Evolutionary conservation across 2,329 filamentous ascomycete genomes (phyloP).

Genomic region (Pseudogymnoascus pannorum): DNA sequence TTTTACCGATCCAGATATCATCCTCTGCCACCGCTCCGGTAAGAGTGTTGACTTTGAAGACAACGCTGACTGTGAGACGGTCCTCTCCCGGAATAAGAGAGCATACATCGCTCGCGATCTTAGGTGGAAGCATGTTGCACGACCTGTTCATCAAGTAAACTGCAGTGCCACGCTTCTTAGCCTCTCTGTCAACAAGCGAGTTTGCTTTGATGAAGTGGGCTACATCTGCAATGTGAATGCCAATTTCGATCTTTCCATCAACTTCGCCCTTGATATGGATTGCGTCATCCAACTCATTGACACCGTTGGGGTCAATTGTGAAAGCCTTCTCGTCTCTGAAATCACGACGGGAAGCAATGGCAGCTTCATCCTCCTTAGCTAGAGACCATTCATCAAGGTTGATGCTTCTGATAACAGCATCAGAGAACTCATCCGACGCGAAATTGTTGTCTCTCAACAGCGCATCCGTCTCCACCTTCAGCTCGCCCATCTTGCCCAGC

Average conservation of each 20-base stretch:
- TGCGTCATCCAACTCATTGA: slow-evolving; percentile 83
- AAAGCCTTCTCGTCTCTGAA: slow-evolving; percentile 85
- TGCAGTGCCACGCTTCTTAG: slow-evolving; percentile 93
- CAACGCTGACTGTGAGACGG: slow-evolving; percentile 81
- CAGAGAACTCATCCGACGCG: slow-evolving; percentile 92
- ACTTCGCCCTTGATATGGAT: slow-evolving; percentile 80
- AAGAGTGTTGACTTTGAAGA: slow-evolving; percentile 81
- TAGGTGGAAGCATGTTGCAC: slow-evolving; percentile 81
- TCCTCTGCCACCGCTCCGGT: slow-evolving; percentile 74
- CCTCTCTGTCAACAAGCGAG: slow-evolving; percentile 91
- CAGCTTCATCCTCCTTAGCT: slow-evolving; percentile 70
- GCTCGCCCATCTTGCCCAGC: slow-evolving; percentile 92
- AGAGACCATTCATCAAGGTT: slow-evolving; percentile 88
- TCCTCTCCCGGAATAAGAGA: slow-evolving; percentile 82
- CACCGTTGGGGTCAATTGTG: slow-evolving; percentile 84
- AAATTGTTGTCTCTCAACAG: slow-evolving; percentile 98
- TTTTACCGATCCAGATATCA: slow-evolving; percentile 89
- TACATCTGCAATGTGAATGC: slow-evolving; percentile 90
- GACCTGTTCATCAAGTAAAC: slow-evolving; percentile 86
- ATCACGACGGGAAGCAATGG: slow-evolving; percentile 70
- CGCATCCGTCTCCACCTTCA: slow-evolving; percentile 96
- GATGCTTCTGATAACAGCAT: slow-evolving; percentile 89
- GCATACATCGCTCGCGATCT: slow-evolving; percentile 79
- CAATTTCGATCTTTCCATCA: slow-evolving; percentile 86
- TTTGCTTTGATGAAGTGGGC: slow-evolving; percentile 96